These are phyloP conservation scores for Backusella liffmaniae DNA, from an alignment of 192 early-diverging fungal species.

Conservation along the genomic window DNA sequence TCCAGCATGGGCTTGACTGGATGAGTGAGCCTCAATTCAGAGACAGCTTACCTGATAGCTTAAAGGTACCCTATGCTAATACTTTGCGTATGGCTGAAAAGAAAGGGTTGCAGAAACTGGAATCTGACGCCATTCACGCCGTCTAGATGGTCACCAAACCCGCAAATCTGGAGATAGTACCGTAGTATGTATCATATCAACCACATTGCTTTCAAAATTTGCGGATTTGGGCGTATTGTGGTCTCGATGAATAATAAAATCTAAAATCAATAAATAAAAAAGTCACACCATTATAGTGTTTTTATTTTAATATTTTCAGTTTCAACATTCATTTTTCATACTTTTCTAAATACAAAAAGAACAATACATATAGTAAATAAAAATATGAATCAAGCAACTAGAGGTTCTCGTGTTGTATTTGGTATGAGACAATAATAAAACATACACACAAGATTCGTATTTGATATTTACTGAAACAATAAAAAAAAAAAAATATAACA, in stretches of 20 bases:
- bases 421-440: constrained; percentile 14
- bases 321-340: too few relatives aligned
- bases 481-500: not conserved
- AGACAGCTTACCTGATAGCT: constrained; percentile 32
- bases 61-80: constrained; percentile 37
- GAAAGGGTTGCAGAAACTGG: constrained; percentile 10
- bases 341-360: not conserved
- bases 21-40: constrained; percentile 39
- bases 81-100: constrained; percentile 30
- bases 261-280: too few relatives aligned
- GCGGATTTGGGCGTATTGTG: too few relatives aligned
- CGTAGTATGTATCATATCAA: too few relatives aligned
- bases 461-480: not conserved
- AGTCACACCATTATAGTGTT: too few relatives aligned
- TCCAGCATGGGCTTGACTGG: constrained; percentile 51
- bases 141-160: too few relatives aligned
- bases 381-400: constrained; percentile 31
- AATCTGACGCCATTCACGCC: not conserved
- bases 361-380: not conserved
- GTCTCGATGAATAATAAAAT: too few relatives aligned
- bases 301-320: too few relatives aligned
- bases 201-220: too few relatives aligned
- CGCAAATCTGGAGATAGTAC: too few relatives aligned
- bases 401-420: constrained; percentile 42
- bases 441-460: not conserved